Base-by-base conservation (phyloP, 768 basidiomycete genomes). In the Russula compacta region DNA sequence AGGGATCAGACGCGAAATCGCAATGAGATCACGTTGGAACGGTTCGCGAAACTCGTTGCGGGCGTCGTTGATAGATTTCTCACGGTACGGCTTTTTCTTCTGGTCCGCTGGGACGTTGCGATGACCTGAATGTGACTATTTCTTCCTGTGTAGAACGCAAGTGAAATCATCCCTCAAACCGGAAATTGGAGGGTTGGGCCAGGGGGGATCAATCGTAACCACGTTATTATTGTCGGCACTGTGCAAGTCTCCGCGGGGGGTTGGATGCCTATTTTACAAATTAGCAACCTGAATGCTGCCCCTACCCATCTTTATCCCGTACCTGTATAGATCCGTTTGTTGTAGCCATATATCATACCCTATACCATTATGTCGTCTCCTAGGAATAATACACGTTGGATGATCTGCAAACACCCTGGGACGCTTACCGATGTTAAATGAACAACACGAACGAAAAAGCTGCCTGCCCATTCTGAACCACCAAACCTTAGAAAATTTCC, bases 251-350 rank as follows among this genome's bases (percentile, higher is more conserved):
- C 63, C 17, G 60, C 63, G 1, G 63, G 63, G 1, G 58, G 63
- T 15, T 64, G 63, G 63, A 64, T 64, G 63, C 63, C 63, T 4
- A 64, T 64, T 24, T n/a, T 64, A 12, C 63, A 64, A 24, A 12
- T 61, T 14, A n/a, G 32, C 33, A 29, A 36, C 36, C 17, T 11
- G 38, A 54, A n/a, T 36, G 32, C 24, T 2, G 6, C 9, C 40
- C 47, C 32, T 14, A 2, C 10, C 12, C 52, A 58, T 44, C 51
- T 14, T 39, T 57, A 61, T 55, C 42, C 19, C 9, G 21, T 24
- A 0, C 19, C 17, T 32, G 33, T n/a, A 43, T 61, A 52, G 50
- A 33, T 29, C 15, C 7, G n/a, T 46, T 52, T 35, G 32, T 15
- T 14, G 60, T 61, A 50, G 39, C 19, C 8, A 51, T 39, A 24